Evolutionary conservation across 164 flowering plant genomes (phyloP).

Genomic region (Dillenia suffruticosa): DNA sequence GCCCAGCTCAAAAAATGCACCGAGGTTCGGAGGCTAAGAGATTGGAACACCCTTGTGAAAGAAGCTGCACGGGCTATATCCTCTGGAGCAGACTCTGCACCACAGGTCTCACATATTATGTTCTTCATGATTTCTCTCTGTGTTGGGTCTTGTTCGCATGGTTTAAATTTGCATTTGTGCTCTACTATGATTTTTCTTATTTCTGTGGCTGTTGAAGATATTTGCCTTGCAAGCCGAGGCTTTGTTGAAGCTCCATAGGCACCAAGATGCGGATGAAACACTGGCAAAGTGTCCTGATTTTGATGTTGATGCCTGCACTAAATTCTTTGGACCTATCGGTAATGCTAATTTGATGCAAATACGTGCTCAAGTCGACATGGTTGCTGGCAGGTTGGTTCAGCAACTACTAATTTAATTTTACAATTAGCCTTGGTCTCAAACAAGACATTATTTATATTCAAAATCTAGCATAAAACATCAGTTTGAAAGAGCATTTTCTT

Average conservation of each 20-base stretch:
- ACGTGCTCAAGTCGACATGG: slow-evolving; percentile 58
- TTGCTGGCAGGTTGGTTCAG: slow-evolving; percentile 53
- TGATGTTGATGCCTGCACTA: slow-evolving; percentile 38
- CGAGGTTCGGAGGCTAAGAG: slow-evolving; percentile 35
- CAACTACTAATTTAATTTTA: no score
- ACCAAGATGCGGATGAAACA: slow-evolving; percentile 54
- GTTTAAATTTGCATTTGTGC: no score
- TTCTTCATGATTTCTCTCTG: no score
- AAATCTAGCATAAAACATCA: no score
- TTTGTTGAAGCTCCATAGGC: slow-evolving; percentile 52
- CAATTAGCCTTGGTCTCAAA: no score
- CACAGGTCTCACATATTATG: slow-evolving; percentile 20
- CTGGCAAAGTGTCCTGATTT: slow-evolving; percentile 38
- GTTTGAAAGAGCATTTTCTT: no score
- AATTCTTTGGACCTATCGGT: slow-evolving; percentile 53
- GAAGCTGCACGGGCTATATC: slow-evolving; percentile 26
- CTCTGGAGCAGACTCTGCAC: slow-evolving; percentile 53
- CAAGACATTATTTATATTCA: no score
- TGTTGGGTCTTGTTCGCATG: no score
- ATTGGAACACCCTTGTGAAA: slow-evolving; percentile 41
- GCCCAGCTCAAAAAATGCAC: slow-evolving; percentile 37
- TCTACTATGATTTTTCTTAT: not conserved
- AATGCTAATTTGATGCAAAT: slow-evolving; percentile 39
- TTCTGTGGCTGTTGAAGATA: slow-evolving; percentile 32
- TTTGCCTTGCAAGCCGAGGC: slow-evolving; percentile 78